These are phyloP conservation scores for Petunia axillaris DNA, from an alignment of 257 asterid species.

Conservation along the genomic window DNA sequence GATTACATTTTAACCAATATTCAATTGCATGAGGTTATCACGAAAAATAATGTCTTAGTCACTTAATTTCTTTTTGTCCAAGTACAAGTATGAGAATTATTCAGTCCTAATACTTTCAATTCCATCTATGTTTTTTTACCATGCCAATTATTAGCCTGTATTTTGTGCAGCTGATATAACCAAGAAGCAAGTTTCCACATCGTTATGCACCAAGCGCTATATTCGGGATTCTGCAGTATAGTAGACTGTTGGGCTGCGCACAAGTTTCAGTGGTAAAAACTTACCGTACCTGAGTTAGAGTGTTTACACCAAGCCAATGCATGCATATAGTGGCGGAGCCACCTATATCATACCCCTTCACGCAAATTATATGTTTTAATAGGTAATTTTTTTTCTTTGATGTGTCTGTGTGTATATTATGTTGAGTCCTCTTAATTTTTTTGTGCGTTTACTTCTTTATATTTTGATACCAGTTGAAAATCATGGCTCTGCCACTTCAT, in stretches of 20 bases:
- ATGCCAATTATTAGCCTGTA: not conserved
- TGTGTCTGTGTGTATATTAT: too few relatives aligned
- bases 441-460: too few relatives aligned
- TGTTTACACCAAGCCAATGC: too few relatives aligned
- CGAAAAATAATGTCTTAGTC: not conserved
- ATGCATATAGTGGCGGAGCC: too few relatives aligned
- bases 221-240: slow-evolving; percentile 11
- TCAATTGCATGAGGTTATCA: not conserved
- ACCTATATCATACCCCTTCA: too few relatives aligned
- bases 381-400: too few relatives aligned
- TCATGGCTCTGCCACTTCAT: too few relatives aligned
- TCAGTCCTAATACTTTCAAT: not conserved
- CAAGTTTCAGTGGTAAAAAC: too few relatives aligned
- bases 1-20: not conserved
- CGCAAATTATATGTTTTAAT: too few relatives aligned
- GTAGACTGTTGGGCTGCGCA: not conserved
- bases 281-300: too few relatives aligned
- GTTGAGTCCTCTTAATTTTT: too few relatives aligned
- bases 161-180: not conserved
- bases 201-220: not conserved
- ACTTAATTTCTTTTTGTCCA: not conserved
- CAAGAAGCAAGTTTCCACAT: slow-evolving; percentile 3
- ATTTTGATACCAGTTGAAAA: too few relatives aligned
- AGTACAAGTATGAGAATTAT: not conserved
- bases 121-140: not conserved